These are phyloP conservation scores for Termitomyces sp. DNA, from an alignment of 768 basidiomycete genomes.

Conservation along the genomic window DNA sequence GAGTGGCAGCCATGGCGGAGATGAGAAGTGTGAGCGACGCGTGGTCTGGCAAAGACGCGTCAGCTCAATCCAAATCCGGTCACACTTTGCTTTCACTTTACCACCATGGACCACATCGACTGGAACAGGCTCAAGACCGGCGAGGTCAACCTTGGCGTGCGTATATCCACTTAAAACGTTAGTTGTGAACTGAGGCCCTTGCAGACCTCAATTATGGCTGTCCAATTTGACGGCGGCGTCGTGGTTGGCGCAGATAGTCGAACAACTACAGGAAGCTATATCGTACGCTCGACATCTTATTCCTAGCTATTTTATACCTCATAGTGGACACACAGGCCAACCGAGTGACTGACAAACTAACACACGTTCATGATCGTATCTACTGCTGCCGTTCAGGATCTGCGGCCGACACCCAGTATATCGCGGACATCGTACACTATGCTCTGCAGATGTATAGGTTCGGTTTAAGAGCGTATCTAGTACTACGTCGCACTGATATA, in stretches of 20 bases:
- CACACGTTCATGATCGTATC: conserved; percentile 93
- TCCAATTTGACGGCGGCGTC: conserved; percentile 92
- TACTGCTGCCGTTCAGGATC: conserved; percentile 99
- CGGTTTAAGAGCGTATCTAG: conserved; percentile 18
- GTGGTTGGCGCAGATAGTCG: conserved; percentile 96
- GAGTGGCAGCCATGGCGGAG: conserved; percentile 41
- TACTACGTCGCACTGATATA: neutral
- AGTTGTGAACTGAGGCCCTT: neutral
- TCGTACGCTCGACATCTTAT: conserved; percentile 46
- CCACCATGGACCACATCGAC: conserved; percentile 64
- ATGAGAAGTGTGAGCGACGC: conserved; percentile 24
- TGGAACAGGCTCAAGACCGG: conserved; percentile 86
- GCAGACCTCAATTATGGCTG: conserved; percentile 99
- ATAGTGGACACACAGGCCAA: conserved; percentile 60
- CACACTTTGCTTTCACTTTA: conserved; percentile 15
- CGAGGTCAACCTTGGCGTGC: conserved; percentile 94
- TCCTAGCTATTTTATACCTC: neutral
- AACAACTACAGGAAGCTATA: conserved; percentile 95
- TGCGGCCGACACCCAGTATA: conserved; percentile 95
- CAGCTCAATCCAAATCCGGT: conserved; percentile 17
- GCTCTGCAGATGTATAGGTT: conserved; percentile 74
- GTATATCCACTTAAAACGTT: conserved; percentile 23
- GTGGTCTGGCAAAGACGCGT: conserved; percentile 24
- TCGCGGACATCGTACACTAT: conserved; percentile 89
- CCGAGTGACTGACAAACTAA: conserved; percentile 97